Evolutionary conservation across 2,329 filamentous ascomycete genomes (phyloP).

Genomic region (Ophiosphaerella narmari): DNA sequence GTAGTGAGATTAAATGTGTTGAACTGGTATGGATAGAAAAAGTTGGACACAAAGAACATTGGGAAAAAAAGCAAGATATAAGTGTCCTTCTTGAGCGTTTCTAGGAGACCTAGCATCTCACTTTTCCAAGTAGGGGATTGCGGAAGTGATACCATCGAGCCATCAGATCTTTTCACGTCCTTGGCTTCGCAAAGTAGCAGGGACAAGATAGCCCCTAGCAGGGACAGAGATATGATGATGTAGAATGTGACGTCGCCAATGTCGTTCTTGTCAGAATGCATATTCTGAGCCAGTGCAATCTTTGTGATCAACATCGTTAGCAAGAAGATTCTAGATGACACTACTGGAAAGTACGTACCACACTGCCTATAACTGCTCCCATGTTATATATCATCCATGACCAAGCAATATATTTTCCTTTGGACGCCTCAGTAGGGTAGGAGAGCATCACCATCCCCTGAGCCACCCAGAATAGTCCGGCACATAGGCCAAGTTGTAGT

Average conservation of each 20-base stretch:
- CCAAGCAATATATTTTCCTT: not conserved
- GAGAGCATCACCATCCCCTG: not conserved
- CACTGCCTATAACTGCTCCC: not conserved
- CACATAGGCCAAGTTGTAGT: not conserved
- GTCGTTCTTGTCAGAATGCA: not conserved
- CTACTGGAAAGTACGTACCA: not conserved
- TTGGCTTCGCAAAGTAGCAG: not conserved
- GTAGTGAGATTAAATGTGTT: not conserved
- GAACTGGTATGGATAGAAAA: not conserved
- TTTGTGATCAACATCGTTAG: not conserved
- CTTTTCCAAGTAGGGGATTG: not conserved
- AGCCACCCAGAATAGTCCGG: not conserved
- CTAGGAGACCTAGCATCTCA: not conserved
- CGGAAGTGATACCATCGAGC: not conserved
- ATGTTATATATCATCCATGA: slow-evolving; percentile 1
- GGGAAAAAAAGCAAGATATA: not conserved
- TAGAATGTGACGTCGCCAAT: not conserved
- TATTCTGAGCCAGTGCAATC: not conserved
- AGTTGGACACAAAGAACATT: not conserved
- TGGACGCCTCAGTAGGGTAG: not conserved
- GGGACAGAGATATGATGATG: not conserved
- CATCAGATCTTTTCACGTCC: not conserved
- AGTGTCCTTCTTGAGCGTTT: not conserved
- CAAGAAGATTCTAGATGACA: not conserved
- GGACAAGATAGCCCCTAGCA: not conserved